Evolutionary conservation across 176 grass and related monocot species (phyloP), one percentile per base, ranked within the genome.

Genomic region (Aegilops umbellulata): DNA sequence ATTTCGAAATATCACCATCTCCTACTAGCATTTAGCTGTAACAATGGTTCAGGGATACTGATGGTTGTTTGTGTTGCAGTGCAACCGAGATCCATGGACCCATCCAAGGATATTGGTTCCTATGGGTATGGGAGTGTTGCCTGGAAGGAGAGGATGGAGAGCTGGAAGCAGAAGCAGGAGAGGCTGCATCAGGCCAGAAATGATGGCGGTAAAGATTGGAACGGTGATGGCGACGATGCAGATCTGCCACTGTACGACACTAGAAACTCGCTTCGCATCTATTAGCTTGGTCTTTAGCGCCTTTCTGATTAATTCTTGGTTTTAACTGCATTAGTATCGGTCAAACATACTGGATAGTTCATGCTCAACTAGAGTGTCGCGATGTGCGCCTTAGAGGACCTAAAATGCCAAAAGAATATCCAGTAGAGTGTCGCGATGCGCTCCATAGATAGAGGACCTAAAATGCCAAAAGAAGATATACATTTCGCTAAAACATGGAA

Each of bases 111-210:
- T 72, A 83, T 95, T 16, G 93, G 86, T 51, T 91, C 93, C 23
- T 95, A 95, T 26, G 93, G 93, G 25, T 95, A 95, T 51, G 93
- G 93, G 27, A 95, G 93, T 65, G 93, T 95, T 12, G 93, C 93
- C 61, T 95, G 93, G 93, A 95, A 95, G 84, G 90, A 95, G 86
- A 90, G 93, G 83, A 93, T 95, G 93, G 93, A 95, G 68, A 88
- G 81, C 76, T 95, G 93, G 93, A 95, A 95, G 76, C 93, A 95
- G 83, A 95, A 95, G 86, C 93, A 95, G 79, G 93, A 95, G 22
- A 95, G 92, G 76, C 42, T 87, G 69, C 88, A 95, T 8, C 88
- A 84, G 78, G 71, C 30, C 29, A 88, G 90, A n/a, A 90, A 78
- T 74, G 87, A 92, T 77, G 80, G 89, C 36, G 49, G 81, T 69